Evolutionary conservation across 768 basidiomycete genomes (phyloP).

Genomic region (Suillus luteus): DNA sequence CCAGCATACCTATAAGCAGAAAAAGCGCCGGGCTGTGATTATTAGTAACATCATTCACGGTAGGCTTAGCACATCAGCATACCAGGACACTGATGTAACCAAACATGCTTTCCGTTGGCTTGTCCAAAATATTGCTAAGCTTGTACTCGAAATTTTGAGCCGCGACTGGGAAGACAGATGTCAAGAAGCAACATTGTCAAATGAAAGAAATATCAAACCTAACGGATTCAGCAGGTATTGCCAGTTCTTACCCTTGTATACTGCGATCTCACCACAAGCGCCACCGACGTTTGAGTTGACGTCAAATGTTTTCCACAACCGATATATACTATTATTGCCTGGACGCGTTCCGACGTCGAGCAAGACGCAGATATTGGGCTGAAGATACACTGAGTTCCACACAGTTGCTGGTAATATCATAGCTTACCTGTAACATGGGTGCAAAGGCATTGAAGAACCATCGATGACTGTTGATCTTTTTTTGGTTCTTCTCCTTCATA

Average conservation of each 20-base stretch:
- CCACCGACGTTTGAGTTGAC: slow-evolving; percentile 91
- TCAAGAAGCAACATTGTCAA: not conserved
- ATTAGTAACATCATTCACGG: slow-evolving; percentile 15
- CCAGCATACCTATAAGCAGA: slow-evolving; percentile 73
- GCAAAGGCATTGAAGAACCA: slow-evolving; percentile 99
- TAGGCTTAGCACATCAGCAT: slow-evolving; percentile 20
- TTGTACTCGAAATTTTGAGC: slow-evolving; percentile 98
- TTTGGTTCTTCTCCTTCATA: slow-evolving; percentile 92
- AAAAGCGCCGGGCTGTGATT: slow-evolving; percentile 80
- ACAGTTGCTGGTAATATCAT: not conserved
- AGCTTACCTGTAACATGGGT: slow-evolving; percentile 71
- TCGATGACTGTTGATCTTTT: slow-evolving; percentile 95
- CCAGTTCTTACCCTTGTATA: slow-evolving; percentile 91
- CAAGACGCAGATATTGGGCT: slow-evolving; percentile 91
- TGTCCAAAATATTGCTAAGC: slow-evolving; percentile 87
- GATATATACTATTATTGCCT: slow-evolving; percentile 84
- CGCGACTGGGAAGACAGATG: slow-evolving; percentile 54
- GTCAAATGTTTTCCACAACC: slow-evolving; percentile 95
- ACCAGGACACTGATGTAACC: slow-evolving; percentile 97
- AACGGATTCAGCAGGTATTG: slow-evolving; percentile 79
- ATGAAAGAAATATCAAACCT: slow-evolving; percentile 44
- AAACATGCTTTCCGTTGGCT: slow-evolving; percentile 85
- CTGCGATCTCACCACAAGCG: slow-evolving; percentile 96
- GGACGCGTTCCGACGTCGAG: slow-evolving; percentile 95
- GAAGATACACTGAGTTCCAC: slow-evolving; percentile 7